Evolutionary conservation across 2,329 filamentous ascomycete genomes (phyloP), one percentile per base, ranked within the genome.

Genomic region (Alternaria alternata): DNA sequence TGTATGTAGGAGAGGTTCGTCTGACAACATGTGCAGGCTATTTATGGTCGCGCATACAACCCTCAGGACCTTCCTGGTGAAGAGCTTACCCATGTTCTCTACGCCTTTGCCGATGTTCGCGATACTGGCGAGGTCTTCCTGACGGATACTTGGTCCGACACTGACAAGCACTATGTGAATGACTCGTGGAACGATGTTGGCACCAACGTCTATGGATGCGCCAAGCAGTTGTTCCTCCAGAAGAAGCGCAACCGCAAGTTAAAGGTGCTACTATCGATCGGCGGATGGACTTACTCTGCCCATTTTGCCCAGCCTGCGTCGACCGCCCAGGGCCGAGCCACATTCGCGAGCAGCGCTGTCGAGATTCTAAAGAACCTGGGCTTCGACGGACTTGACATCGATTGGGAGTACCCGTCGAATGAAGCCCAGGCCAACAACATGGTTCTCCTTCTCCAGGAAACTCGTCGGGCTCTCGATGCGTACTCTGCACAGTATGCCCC

Each of bases 121-220:
- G 77, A 79, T 6, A 68, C 74, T 12, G 77, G 77, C 16, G 74
- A 78, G 42, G 76, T 79, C 11, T 78, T 76, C 46, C 61, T 79
- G n/a, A 69, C 75, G 1, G 77, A 79, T 46, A 71, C 73, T 5
- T 79, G 73, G 71, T 67, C 76, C 34, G 77, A 79, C 54, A 72
- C 66, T 14, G 75, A 79, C 56, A 78, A 78, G 66, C 77, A 78
- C 63, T 79, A 78, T 56, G 42, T 70, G 5, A 70, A 57, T 20
- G 77, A 79, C 54, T 79, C 77, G 0, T 79, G 77, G 77, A 78
- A 78, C 41, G 77, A 79, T 63, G 70, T 75, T 12, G 77, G 77
- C 24, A 78, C 56, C 41, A 78, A 79, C 46, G 67, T 77, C 8
- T 79, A 79, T 57, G 77, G 77, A 16, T 78, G 75, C 60, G 69